Conservation (phyloP, 1,139 yeast genomes). For the Blastobotrys ciferrii region DNA sequence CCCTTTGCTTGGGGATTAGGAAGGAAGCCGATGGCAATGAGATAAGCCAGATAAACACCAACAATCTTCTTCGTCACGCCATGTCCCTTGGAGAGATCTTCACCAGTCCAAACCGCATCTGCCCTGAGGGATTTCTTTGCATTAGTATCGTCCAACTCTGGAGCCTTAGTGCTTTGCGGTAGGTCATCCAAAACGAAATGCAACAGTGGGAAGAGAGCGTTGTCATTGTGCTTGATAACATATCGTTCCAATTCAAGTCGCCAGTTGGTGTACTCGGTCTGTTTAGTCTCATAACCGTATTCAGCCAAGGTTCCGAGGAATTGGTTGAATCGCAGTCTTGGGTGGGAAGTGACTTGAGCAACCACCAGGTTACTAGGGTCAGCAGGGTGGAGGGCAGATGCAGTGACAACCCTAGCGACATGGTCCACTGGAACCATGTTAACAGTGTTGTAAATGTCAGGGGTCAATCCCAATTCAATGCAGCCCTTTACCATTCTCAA, state of each 20-base stretch:
- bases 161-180: constrained; percentile 89
- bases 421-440: constrained; percentile 99
- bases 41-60: constrained; percentile 76
- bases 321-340: constrained; percentile 76
- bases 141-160: constrained; percentile 86
- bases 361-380: constrained; percentile 52
- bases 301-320: constrained; percentile 61
- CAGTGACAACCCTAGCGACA: constrained; percentile 87
- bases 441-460: constrained; percentile 81
- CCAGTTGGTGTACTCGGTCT: constrained; percentile 76
- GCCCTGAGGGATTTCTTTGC: constrained; percentile 60
- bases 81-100: constrained; percentile 62
- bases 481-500: constrained; percentile 93
- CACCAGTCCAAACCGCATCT: constrained; percentile 64
- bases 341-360: constrained; percentile 97
- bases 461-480: constrained; percentile 79
- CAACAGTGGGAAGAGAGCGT: constrained; percentile 86
- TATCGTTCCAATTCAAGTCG: constrained; percentile 67
- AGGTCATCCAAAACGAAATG: constrained; percentile 92
- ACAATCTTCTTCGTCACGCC: constrained; percentile 68
- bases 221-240: constrained; percentile 71
- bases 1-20: constrained; percentile 52
- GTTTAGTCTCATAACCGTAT: constrained; percentile 69
- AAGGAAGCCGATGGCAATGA: constrained; percentile 75
- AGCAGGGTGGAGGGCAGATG: constrained; percentile 80